Base-by-base conservation (phyloP, 352 stramenopile species). In the Nothophytophthora sp. region DNA sequence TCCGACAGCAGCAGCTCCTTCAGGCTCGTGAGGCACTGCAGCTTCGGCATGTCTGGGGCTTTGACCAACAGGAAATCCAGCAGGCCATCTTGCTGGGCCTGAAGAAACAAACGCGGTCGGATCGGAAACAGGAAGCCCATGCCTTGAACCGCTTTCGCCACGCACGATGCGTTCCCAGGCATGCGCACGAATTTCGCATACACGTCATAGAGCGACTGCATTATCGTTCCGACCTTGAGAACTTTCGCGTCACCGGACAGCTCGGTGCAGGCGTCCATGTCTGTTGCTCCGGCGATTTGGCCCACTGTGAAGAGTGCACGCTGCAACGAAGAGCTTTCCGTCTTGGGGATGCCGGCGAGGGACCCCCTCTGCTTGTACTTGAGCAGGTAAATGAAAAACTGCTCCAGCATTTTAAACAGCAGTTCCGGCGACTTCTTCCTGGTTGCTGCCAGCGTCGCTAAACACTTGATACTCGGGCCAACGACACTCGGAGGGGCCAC, bases 401-500 rank as follows among this genome's bases (percentile, higher is more conserved):
- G 61, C 22, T 90, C 74, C 15, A 96, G 51, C n/a, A 96, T 51
- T 20, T 73, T 63, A 32, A 87, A 61, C 5, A 96, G 50, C 19
- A 86, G 12, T 3, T 55, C 38, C 19, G 76, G 75, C 0, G 63
- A 50, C 19, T 71, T 86, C 12, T 71, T 84, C 7, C 63, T 74
- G 15, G 46, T 55, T 13, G 23, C 58, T 4, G 73, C 68, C 19
- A 96, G 66, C 4, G 70, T 80, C 19, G 80, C 73, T 9, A 94
- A 65, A 34, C 84, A 96, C 33, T 83, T 68, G 47, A 96, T 68
- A 53, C 80, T 90, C 9, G 81, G 78, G 30, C 70, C 74, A 19
- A 96, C 86, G 40, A 96, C 84, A 42, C 85, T 92, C n/a, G 86
- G 86, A n/a, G 81, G 73, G 12, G 83, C 75, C 4, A 66, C 44